Base-by-base conservation (phyloP, 371 early-diverging fungal species). In the Chytridiales sp. region DNA sequence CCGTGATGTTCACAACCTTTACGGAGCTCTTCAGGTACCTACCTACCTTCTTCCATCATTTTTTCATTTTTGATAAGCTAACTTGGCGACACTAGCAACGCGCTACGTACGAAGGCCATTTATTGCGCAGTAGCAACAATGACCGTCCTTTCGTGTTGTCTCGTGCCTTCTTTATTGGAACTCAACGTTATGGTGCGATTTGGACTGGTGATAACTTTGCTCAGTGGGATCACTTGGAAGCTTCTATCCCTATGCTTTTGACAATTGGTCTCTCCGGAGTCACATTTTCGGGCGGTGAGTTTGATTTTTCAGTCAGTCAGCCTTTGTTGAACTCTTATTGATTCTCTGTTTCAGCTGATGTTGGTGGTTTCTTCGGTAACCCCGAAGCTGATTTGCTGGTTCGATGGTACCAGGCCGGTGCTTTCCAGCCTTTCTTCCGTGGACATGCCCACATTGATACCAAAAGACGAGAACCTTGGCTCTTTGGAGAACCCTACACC, bases 391-490 rank as follows among this genome's bases (percentile, higher is more conserved):
- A 93, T 36, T 68, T 95, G 3, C 69, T 91, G 51, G 74, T 80
- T 0, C 88, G 95, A 8, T 95, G 95, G 95, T 93, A 92, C 66
- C 94, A 93, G 73, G 76, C 87, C n/a, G 95, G 79, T 35, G 85
- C 85, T 4, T 89, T 87, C 75, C 92, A 93, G 58, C 95, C 95
- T 4, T 95, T 95, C 77, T 90, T 92, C 83, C 85, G 95, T 56
- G 95, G 83, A 0, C 95, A 95, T 74, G 93, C 94, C 4, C 93
- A 93, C 70, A 87, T 93, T 61, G 93, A 90, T 73, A 92, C 95
- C 62, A 93, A 92, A 74, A 88, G 98, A 21, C 85, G 96, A 34
- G 97, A 97, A 68, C 97, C 98, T 8, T 98, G 95, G 89, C 67
- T 97, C 30, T 85, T 90, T 71, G 93, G 89, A 19, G 92, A 91